Evolutionary conservation across 768 basidiomycete genomes (phyloP).

Genomic region (Candolleomyces eurysporus): DNA sequence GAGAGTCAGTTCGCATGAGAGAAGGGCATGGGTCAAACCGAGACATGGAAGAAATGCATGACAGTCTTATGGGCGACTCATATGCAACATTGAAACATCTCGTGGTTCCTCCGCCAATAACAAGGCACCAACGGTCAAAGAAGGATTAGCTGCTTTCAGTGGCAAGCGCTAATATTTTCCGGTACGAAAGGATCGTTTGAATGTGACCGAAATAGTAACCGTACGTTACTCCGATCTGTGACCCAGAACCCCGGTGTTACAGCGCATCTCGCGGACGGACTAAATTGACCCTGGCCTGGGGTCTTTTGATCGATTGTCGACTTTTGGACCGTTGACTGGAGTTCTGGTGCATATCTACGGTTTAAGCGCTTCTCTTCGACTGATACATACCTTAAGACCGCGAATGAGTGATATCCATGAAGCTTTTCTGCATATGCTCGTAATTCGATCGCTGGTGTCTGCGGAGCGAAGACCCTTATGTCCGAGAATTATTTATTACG

Average conservation of each 20-base stretch:
- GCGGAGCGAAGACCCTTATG: no score
- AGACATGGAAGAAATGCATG: conserved; percentile 22
- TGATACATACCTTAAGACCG: conserved; percentile 7
- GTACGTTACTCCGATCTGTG: conserved; percentile 20
- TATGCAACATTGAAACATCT: conserved; percentile 25
- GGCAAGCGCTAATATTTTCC: conserved; percentile 37
- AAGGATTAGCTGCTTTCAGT: conserved; percentile 30
- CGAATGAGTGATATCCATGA: no score
- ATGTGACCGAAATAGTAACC: conserved; percentile 32
- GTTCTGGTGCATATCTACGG: conserved; percentile 8
- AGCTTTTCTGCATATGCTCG: no score
- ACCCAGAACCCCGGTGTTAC: conserved; percentile 32
- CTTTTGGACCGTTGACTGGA: neutral
- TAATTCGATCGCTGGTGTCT: no score
- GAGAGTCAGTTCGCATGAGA: conserved; percentile 17
- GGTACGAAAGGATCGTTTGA: conserved; percentile 32
- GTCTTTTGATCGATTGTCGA: conserved; percentile 19
- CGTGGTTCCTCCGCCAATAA: conserved; percentile 28
- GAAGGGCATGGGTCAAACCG: conserved; percentile 22
- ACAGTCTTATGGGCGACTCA: conserved; percentile 31
- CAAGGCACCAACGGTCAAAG: conserved; percentile 37
- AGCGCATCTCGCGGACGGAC: conserved; percentile 22
- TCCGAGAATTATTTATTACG: no score
- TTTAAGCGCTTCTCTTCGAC: conserved; percentile 8
- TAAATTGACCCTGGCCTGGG: conserved; percentile 22